phyloP scores from a whole-genome alignment of 192 early-diverging fungal genomes.

The Phlyctochytrium arcticum region DNA sequence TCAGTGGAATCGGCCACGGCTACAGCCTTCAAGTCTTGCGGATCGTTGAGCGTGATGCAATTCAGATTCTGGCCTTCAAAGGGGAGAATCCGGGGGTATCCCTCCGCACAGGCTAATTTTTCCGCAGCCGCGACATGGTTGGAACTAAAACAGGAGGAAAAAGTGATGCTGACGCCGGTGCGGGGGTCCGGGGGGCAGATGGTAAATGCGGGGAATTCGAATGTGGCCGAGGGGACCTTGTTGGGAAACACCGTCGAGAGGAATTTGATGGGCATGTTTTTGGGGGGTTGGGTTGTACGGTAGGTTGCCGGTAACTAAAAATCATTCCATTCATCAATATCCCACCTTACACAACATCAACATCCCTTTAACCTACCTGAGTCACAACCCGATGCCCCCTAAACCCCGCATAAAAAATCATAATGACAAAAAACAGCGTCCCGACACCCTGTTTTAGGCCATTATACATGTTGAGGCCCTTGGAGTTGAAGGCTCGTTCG shows the following conservation, averaged over 20 bases:
- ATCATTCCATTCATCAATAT: not conserved
- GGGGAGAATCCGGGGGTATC: constrained; percentile 3
- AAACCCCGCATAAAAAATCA: constrained; percentile 45
- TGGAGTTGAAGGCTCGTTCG: constrained; percentile 30
- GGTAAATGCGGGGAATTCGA: constrained; percentile 46
- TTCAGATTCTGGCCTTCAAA: constrained; percentile 25
- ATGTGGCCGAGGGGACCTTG: constrained; percentile 34
- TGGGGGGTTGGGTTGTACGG: constrained; percentile 35
- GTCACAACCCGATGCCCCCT: constrained; percentile 42
- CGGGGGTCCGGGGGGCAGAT: constrained; percentile 30
- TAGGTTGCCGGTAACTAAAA: constrained; percentile 44
- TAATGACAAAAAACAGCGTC: constrained; percentile 34
- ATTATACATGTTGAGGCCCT: constrained; percentile 36
- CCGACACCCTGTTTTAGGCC: constrained; percentile 28
- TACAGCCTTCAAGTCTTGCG: constrained; percentile 13
- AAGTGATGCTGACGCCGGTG: constrained; percentile 1
- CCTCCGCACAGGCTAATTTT: constrained; percentile 9
- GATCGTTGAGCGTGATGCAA: constrained; percentile 36
- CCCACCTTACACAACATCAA: not conserved
- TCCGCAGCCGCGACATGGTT: constrained; percentile 7
- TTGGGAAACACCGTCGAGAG: constrained; percentile 37
- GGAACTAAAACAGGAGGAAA: constrained; percentile 15
- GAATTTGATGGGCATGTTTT: constrained; percentile 27
- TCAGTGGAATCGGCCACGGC: constrained; percentile 23
- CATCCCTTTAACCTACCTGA: constrained; percentile 25